phyloP scores from a whole-genome alignment of 2,329 filamentous ascomycete genomes.

The Penicillium sp. region DNA sequence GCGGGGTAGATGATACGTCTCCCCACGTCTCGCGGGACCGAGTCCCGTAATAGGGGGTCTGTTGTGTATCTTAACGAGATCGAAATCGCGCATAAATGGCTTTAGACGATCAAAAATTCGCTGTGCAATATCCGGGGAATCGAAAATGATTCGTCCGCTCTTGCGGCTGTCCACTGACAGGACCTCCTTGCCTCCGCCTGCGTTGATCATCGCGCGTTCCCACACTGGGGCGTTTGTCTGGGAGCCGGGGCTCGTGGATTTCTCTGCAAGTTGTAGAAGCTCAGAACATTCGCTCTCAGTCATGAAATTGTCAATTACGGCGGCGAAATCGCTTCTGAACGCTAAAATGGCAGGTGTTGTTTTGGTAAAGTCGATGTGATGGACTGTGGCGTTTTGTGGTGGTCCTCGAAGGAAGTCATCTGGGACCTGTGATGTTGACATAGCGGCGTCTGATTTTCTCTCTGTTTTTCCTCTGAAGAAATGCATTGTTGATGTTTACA shows the following conservation, averaged over 20 bases:
- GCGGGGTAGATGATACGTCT: conserved; percentile 40
- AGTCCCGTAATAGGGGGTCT: conserved; percentile 47
- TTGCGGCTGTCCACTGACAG: conserved; percentile 61
- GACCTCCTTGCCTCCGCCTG: conserved; percentile 61
- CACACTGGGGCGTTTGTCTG: conserved; percentile 46
- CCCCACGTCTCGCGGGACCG: conserved; percentile 43
- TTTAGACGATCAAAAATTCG: conserved; percentile 61
- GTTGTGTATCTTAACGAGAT: conserved; percentile 40
- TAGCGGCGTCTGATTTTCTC: neutral
- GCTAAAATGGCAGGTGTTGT: conserved; percentile 49
- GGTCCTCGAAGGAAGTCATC: conserved; percentile 31
- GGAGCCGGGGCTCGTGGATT: conserved; percentile 31
- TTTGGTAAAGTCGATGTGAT: conserved; percentile 55
- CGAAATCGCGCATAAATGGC: conserved; percentile 50
- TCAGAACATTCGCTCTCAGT: conserved; percentile 62
- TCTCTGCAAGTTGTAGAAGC: conserved; percentile 55
- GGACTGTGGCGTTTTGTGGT: conserved; percentile 47
- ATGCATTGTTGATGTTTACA: neutral
- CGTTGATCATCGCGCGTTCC: conserved; percentile 68
- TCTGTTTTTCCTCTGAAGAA: neutral
- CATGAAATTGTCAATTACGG: conserved; percentile 64
- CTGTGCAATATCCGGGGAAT: conserved; percentile 61
- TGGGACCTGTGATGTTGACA: conserved; percentile 10
- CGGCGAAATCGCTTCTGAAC: conserved; percentile 58
- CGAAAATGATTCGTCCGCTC: conserved; percentile 76